Evolutionary conservation across 345 rosid genomes (phyloP), one percentile per base, ranked within the genome.

Genomic region (Jatropha curcas): DNA sequence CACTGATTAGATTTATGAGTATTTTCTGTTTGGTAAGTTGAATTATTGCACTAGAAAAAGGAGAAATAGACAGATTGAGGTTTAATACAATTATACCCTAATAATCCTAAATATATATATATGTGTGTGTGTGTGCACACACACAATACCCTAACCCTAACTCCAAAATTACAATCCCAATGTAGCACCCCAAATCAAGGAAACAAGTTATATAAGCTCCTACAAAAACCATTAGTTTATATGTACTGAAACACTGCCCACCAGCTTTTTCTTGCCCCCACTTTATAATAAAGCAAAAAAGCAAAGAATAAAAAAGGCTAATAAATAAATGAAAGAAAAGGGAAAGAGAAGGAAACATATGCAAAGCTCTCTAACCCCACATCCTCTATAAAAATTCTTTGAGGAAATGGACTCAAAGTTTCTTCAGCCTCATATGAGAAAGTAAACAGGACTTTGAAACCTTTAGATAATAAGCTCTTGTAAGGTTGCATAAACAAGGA

Each of bases 221-320:
- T 13, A 25, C 7, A 41, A 59, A 50, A 67, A 24, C 39, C 51
- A 66, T 67, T 57, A 74, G 69, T 67, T 66, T 74, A 43, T 74
- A 43, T 72, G 61, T 33, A 46, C 60, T 72, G 60, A 62, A 61
- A 53, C 53, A 68, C 78, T 37, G 45, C 34, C 57, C 68, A 68
- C 68, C 68, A 68, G 73, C 73, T 60, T 68, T 68, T 75, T 63
- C 14, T 60, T 77, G 74, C 75, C 80, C 69, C 83, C 80, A 83
- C 90, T 85, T 85, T 85, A 63, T 77, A 68, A 82, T 72, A 85
- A 84, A 82, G 85, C 80, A 82, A 82, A 39, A 41, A 84, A 82
- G 81, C 75, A 80, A 73, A 65, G 71, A 65, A 82, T 52, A 74
- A 79, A 74, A 71, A 77, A 68, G 76, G 74, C 51, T 71, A 71